Evolutionary conservation across 768 basidiomycete genomes (phyloP).

Genomic region (Piloderma croceum): DNA sequence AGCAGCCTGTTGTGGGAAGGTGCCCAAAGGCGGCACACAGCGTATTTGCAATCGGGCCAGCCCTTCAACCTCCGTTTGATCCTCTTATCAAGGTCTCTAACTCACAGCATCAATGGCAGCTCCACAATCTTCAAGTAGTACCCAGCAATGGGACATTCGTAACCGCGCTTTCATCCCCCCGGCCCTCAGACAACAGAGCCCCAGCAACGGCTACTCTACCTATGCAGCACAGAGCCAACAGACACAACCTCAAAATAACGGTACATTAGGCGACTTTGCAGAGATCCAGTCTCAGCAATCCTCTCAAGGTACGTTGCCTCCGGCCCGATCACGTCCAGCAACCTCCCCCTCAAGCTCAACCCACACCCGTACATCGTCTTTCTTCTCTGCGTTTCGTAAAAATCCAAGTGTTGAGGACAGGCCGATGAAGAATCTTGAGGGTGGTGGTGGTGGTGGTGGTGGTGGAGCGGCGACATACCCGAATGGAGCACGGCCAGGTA

Average conservation of each 20-base stretch:
- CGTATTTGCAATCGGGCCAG: no score
- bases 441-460: no score
- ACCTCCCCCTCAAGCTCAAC: constrained; percentile 4
- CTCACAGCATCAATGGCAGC: no score
- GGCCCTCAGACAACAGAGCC: constrained; percentile 1
- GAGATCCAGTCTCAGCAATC: constrained; percentile 13
- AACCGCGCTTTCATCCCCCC: constrained; percentile 8
- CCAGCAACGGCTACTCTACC: neutral
- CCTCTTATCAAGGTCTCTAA: no score
- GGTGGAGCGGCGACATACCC: no score
- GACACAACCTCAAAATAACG: neutral
- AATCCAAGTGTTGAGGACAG: constrained; percentile 25
- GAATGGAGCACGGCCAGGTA: constrained; percentile 4
- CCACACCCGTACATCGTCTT: constrained; percentile 56
- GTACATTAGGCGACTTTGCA: neutral
- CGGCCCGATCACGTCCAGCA: constrained; percentile 10
- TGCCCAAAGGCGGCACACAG: no score
- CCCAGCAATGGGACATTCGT: constrained; percentile 32
- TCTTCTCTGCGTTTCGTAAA: constrained; percentile 58
- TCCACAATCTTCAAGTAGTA: constrained; percentile 10
- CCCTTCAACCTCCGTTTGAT: no score
- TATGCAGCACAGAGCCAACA: neutral
- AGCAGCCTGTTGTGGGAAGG: no score
- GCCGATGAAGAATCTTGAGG: constrained; percentile 3
- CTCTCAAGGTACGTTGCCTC: constrained; percentile 13